These are phyloP conservation scores for Jatropha multifida DNA, from an alignment of 441 rosid genomes.

Conservation along the genomic window DNA sequence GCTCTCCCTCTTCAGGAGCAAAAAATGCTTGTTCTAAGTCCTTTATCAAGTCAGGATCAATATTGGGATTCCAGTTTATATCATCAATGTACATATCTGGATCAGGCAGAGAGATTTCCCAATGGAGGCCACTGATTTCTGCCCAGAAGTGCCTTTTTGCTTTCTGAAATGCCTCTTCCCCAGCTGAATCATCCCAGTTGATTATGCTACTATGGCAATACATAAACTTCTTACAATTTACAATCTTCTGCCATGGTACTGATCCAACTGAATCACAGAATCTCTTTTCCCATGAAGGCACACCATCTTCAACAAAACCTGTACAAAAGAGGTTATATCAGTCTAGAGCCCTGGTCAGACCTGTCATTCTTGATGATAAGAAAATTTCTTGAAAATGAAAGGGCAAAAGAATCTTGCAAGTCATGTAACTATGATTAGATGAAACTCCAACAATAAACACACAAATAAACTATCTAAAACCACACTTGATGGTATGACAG, in stretches of 20 bases:
- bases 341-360: not conserved
- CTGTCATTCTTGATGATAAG: not conserved
- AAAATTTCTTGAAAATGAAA: not conserved
- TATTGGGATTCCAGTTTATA: constrained; percentile 61
- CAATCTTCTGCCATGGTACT: constrained; percentile 78
- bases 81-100: constrained; percentile 55
- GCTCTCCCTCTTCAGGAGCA: constrained; percentile 48
- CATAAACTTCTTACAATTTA: constrained; percentile 46
- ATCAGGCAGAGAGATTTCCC: constrained; percentile 55
- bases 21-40: constrained; percentile 57
- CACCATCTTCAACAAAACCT: constrained; percentile 55
- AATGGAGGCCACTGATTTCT: constrained; percentile 44
- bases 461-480: not conserved
- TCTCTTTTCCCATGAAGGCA: constrained; percentile 83
- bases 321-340: not conserved
- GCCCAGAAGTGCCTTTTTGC: constrained; percentile 73
- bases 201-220: constrained; percentile 43
- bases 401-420: not conserved
- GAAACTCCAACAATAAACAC: not conserved
- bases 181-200: constrained; percentile 82
- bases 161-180: constrained; percentile 65
- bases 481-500: not conserved
- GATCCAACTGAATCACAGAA: constrained; percentile 69
- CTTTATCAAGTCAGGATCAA: constrained; percentile 61
- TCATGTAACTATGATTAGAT: not conserved